phyloP scores from a whole-genome alignment of 345 rosid species.

The Aquilaria malaccensis region DNA sequence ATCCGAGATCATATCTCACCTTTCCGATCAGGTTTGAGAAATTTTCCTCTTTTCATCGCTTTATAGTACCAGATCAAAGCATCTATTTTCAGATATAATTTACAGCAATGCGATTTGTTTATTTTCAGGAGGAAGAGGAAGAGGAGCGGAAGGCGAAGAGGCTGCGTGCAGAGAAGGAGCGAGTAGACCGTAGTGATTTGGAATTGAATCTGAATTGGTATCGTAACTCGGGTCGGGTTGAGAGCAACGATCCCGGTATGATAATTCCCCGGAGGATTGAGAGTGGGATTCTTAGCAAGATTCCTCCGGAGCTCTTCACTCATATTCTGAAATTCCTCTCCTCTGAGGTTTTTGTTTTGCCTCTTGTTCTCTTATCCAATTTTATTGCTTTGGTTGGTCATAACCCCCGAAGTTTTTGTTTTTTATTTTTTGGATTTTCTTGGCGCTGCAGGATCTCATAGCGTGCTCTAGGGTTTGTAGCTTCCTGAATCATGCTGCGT shows the following conservation, averaged over 20 bases:
- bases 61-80: not conserved
- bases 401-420: not conserved
- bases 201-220: conserved; percentile 9
- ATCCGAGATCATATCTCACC: conserved; percentile 57
- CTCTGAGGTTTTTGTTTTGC: conserved; percentile 49
- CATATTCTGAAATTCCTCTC: conserved; percentile 90
- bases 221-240: conserved; percentile 13
- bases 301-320: conserved; percentile 74
- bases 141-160: conserved; percentile 47
- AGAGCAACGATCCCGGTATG: conserved; percentile 12
- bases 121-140: conserved; percentile 26
- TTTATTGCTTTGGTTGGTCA: no score
- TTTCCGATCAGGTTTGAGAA: conserved; percentile 34
- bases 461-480: conserved; percentile 79
- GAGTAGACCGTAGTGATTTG: conserved; percentile 9
- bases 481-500: conserved; percentile 63
- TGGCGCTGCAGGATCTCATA: conserved; percentile 61
- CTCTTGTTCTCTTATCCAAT: not conserved
- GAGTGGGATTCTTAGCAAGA: conserved; percentile 61
- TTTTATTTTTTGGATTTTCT: not conserved
- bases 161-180: conserved; percentile 24
- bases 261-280: conserved; percentile 36
- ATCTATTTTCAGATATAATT: conserved; percentile 2
- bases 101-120: not conserved
- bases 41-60: not conserved